Base-by-base conservation (phyloP, 495 filamentous ascomycete species). In the Massariosphaeria phaeospora region DNA sequence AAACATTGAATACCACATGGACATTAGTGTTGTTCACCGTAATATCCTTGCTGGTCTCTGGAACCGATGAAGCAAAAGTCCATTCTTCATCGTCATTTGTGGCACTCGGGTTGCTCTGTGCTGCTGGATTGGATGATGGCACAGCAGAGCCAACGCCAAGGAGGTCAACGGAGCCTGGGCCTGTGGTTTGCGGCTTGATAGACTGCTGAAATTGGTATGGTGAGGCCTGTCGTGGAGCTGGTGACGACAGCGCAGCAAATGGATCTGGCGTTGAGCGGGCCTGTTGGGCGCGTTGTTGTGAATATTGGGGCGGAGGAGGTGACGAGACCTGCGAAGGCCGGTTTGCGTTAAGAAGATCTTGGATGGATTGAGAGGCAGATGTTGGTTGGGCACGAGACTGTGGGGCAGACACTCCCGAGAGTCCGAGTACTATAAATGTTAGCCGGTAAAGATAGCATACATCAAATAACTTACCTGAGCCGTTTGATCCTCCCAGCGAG, bases 51-150 rank as follows among this genome's bases (percentile, higher is more conserved):
- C 75, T 73, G 23, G 75, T 79, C 10, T 84, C 80, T 0, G 90
- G 90, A 2, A 97, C 73, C 0, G 93, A 86, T 3, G 93, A 96
- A 7, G 87, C 77, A 64, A 97, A 98, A 30, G 83, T 82, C 93
- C 93, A 98, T 62, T 98, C 93, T 57, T 98, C 93, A 18, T 88
- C 85, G 25, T 83, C 46, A 38, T 51, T 57, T 23, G 66, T 20
- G 17, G 65, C 41, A 18, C 36, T 25, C 1, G 59, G 20, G 36
- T 34, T 30, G 21, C 36, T 25, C 11, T 56, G 50, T 20, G 57
- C 73, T 20, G 57, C 73, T 38, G 79, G 71, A 25, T 47, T 52
- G 13, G 65, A 41, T 15, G 57, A 27, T 9, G 61, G 55, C 34
- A 44, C 43, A 54, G 21, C 57, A 20, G 33, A 23, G 8, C 59